Conservation (phyloP, 78 protist species). For the Blattamonas nauphoetae region DNA sequence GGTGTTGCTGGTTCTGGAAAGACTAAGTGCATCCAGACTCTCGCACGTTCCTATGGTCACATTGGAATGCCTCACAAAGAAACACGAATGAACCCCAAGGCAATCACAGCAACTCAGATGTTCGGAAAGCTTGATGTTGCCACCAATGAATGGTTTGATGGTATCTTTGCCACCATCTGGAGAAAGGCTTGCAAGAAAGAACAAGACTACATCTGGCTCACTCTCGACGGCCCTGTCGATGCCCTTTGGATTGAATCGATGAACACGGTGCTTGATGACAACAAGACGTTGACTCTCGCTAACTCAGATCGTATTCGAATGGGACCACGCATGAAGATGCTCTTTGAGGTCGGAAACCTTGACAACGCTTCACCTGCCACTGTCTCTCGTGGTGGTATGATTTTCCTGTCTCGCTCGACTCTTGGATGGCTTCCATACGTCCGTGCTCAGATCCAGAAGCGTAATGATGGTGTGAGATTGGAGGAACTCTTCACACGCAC, state of each 20-base stretch:
- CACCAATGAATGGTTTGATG: constrained; percentile 74
- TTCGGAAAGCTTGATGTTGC: constrained; percentile 56
- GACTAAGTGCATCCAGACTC: constrained; percentile 26
- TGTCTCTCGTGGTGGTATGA: constrained; percentile 75
- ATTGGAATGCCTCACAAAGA: constrained; percentile 32
- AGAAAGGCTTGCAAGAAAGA: constrained; percentile 27
- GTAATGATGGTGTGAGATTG: constrained; percentile 16
- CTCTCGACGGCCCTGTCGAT: constrained; percentile 81
- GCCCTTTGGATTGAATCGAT: constrained; percentile 76
- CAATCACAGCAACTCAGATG: constrained; percentile 67
- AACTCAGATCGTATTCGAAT: constrained; percentile 74
- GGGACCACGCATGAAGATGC: constrained; percentile 41
- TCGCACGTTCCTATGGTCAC: constrained; percentile 26
- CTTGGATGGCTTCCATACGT: constrained; percentile 35
- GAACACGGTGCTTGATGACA: constrained; percentile 83
- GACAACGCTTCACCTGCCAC: constrained; percentile 88
- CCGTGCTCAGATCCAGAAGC: constrained; percentile 10
- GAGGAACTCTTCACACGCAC: constrained; percentile 7
- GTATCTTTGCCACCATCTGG: constrained; percentile 68
- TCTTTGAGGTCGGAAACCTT: constrained; percentile 69
- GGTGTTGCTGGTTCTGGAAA: constrained; percentile 61
- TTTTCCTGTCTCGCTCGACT: constrained; percentile 45
- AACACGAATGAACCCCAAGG: constrained; percentile 74
- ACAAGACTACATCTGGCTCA: constrained; percentile 48
- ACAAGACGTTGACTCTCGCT: constrained; percentile 69